Evolutionary conservation across 768 basidiomycete species (phyloP).

Genomic region (Cantharellus anzutake): DNA sequence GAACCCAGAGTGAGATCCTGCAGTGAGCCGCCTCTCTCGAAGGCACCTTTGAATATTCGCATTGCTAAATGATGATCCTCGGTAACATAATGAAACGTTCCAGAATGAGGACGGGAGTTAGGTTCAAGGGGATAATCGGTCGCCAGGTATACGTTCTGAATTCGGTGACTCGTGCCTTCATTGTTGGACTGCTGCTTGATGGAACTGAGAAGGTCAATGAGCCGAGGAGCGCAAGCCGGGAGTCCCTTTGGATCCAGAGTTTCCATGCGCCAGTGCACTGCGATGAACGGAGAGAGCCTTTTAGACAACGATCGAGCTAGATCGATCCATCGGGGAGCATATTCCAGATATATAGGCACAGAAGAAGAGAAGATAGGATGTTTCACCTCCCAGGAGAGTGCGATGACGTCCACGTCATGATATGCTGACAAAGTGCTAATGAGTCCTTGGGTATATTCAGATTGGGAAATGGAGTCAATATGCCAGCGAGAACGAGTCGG

Average conservation of each 20-base stretch:
- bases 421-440: too few species aligned
- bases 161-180: not conserved
- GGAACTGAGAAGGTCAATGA: slow-evolving; percentile 19
- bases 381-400: not conserved
- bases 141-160: slow-evolving; percentile 13
- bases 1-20: not conserved
- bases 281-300: slow-evolving; percentile 24
- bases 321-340: slow-evolving; percentile 8
- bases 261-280: slow-evolving; percentile 42
- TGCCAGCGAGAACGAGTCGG: too few species aligned
- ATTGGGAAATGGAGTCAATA: too few species aligned
- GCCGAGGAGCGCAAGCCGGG: slow-evolving; percentile 24
- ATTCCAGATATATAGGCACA: not conserved
- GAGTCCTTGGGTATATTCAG: too few species aligned
- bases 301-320: slow-evolving; percentile 23
- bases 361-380: not conserved
- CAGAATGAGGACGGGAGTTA: not conserved
- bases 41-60: not conserved
- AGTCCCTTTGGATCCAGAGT: slow-evolving; percentile 25
- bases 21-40: not conserved
- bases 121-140: not conserved
- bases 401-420: not conserved
- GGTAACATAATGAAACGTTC: not conserved
- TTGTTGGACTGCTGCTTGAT: not conserved
- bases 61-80: not conserved